phyloP scores from a whole-genome alignment of 306 rosid genomes.

The Herpetospermum pedunculosum region DNA sequence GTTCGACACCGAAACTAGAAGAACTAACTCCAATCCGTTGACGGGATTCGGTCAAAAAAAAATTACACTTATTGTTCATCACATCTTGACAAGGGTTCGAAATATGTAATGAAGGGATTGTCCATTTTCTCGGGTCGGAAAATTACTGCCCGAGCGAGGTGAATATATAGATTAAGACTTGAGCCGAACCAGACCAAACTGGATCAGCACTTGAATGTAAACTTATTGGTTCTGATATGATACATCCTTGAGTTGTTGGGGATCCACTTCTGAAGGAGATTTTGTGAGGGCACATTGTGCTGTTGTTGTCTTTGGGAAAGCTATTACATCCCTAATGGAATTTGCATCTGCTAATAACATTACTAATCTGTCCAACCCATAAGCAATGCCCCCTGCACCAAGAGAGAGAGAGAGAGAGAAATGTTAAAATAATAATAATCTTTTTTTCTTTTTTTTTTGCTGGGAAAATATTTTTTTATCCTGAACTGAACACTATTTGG shows the following conservation, averaged over 20 bases:
- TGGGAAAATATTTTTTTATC: background rate
- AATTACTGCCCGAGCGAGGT: background rate
- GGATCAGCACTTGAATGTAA: background rate
- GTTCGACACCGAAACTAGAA: background rate
- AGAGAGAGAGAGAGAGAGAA: too few relatives aligned
- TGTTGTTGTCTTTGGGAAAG: constrained; percentile 89
- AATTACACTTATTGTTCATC: background rate
- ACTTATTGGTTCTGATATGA: constrained; percentile 27
- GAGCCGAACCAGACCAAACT: background rate
- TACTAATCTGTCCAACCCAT: constrained; percentile 80
- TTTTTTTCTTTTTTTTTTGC: too few relatives aligned
- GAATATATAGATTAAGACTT: background rate
- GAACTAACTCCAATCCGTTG: background rate
- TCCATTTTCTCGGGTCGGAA: background rate
- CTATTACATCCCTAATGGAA: constrained; percentile 92
- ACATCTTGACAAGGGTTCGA: background rate
- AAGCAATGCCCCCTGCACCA: constrained; percentile 78
- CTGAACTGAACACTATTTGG: background rate
- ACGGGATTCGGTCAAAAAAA: too few relatives aligned
- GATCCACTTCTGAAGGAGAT: constrained; percentile 82
- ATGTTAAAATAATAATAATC: background rate
- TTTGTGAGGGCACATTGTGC: constrained; percentile 91
- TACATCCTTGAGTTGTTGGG: constrained; percentile 65
- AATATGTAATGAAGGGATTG: background rate
- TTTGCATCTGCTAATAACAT: constrained; percentile 79